phyloP scores from a whole-genome alignment of 257 asterid species.

The Penstemon newberryi region DNA sequence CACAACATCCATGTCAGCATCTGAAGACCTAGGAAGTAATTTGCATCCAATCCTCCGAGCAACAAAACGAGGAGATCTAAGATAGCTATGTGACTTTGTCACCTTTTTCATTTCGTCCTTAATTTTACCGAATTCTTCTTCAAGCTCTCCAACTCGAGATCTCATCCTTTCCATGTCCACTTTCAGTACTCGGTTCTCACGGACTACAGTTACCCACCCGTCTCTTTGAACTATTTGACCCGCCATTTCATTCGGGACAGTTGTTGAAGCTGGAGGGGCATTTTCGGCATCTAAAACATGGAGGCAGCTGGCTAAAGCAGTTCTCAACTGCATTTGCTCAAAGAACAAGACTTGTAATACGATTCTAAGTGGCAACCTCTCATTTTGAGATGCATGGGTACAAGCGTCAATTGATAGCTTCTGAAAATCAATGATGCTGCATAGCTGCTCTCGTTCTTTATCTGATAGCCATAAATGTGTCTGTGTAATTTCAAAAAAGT shows the following conservation, averaged over 20 bases:
- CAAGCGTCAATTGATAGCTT: slow-evolving; percentile 97
- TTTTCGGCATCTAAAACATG: slow-evolving; percentile 66
- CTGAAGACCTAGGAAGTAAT: slow-evolving; percentile 57
- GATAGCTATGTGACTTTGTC: slow-evolving; percentile 60
- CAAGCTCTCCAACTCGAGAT: slow-evolving; percentile 83
- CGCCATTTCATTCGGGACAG: slow-evolving; percentile 42
- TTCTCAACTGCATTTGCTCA: slow-evolving; percentile 87
- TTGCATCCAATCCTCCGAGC: slow-evolving; percentile 54
- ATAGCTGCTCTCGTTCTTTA: slow-evolving; percentile 74
- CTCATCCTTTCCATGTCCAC: slow-evolving; percentile 86
- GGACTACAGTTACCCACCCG: slow-evolving; percentile 82
- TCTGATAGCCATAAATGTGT: slow-evolving; percentile 85
- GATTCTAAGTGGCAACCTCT: slow-evolving; percentile 82
- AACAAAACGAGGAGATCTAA: slow-evolving; percentile 63
- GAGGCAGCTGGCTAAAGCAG: slow-evolving; percentile 82
- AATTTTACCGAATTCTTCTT: slow-evolving; percentile 73
- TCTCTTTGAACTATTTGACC: slow-evolving; percentile 68
- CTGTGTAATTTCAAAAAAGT: slow-evolving; percentile 42
- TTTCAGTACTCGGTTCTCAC: slow-evolving; percentile 78
- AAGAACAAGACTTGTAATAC: slow-evolving; percentile 87
- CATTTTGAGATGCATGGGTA: slow-evolving; percentile 95
- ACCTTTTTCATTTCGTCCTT: slow-evolving; percentile 84
- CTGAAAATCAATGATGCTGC: slow-evolving; percentile 76
- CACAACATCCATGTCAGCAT: slow-evolving; percentile 47
- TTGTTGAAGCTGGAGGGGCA: slow-evolving; percentile 49